Evolutionary conservation across 78 protist genomes (phyloP).

Genomic region (Chrysochromulina parva): DNA sequence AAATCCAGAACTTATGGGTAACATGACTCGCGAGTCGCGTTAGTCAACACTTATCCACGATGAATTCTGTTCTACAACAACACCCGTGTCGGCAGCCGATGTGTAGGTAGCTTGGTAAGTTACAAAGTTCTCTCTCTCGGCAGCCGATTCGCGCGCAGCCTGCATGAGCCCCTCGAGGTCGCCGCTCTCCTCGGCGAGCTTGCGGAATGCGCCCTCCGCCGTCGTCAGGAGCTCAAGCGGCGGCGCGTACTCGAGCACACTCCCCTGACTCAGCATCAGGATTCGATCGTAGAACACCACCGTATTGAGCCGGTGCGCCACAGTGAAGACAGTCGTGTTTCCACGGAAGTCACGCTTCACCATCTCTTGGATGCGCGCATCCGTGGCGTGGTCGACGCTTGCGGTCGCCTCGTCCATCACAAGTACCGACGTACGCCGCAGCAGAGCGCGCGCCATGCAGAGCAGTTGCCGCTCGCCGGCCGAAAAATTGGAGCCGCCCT

Average conservation of each 20-base stretch:
- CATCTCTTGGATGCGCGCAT: conserved; percentile 26
- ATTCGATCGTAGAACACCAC: conserved; percentile 55
- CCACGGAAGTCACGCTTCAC: not conserved
- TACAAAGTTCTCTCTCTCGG: no score
- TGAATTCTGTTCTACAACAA: no score
- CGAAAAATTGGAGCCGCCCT: conserved; percentile 74
- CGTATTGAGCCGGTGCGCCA: conserved; percentile 66
- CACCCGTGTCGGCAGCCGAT: no score
- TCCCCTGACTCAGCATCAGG: conserved; percentile 58
- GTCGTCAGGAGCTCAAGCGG: conserved; percentile 21
- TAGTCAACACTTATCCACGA: no score
- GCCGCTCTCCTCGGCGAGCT: not conserved
- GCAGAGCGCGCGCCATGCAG: conserved; percentile 35
- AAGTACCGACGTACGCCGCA: not conserved
- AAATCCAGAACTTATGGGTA: no score
- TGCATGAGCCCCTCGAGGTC: not conserved
- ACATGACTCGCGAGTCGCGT: no score
- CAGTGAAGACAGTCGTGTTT: conserved; percentile 47
- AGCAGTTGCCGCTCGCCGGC: conserved; percentile 35
- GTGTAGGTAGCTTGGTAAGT: no score
- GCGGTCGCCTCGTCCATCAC: conserved; percentile 91
- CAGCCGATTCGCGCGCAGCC: no score
- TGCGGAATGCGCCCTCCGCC: not conserved
- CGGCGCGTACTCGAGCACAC: conserved; percentile 33
- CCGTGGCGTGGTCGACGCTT: conserved; percentile 76